Evolutionary conservation across 495 filamentous ascomycete species (phyloP), one percentile per base, ranked within the genome.

Genomic region (Daldinia caldariorum): DNA sequence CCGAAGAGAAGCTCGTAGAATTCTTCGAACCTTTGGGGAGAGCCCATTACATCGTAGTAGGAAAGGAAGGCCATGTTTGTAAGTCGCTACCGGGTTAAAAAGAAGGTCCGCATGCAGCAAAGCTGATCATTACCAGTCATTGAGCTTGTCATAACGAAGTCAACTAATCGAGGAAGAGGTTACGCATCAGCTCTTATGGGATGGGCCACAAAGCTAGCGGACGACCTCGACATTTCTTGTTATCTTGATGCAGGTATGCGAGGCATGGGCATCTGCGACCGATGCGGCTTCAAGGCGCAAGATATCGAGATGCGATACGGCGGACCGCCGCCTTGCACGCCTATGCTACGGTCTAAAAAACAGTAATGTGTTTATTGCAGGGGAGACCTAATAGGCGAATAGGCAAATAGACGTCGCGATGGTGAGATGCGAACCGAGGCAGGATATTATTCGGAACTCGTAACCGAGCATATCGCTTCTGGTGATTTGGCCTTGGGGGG

Each of bases 51-150:
- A 45, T 73, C 12, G 66, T 70, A 6, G 61, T 73, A 14, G 70
- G 72, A 31, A 71, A 71, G 26, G 67, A 74, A 45, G 74, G 72
- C 6, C 74, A 76, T 14, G 72, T 74, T 32, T 76, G 74, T 74
- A 68, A 51, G 74, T 67, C 13, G n/a, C 14, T 22, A 34, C 32
- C 31, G 31, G 6, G 1, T 16, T n/a, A 47, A 3, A 18, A 37
- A 47, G 7, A 18, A 37, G 1, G 29, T 4, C 18, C 1, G 37
- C 18, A 29, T 34, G 22, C 29, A 34, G 37, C 32, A 47, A 59
- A 62, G 18, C 31, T 10, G 2, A 41, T 3, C 41, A 14, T 1
- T 13, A 1, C 18, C 18, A 76, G 74, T 72, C 12, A 72, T 76
- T 47, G 74, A 76, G 34, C 49, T 76, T 22, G 47, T 74, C 34